phyloP scores from a whole-genome alignment of 2,329 filamentous ascomycete species.

The Colletotrichum lentis region DNA sequence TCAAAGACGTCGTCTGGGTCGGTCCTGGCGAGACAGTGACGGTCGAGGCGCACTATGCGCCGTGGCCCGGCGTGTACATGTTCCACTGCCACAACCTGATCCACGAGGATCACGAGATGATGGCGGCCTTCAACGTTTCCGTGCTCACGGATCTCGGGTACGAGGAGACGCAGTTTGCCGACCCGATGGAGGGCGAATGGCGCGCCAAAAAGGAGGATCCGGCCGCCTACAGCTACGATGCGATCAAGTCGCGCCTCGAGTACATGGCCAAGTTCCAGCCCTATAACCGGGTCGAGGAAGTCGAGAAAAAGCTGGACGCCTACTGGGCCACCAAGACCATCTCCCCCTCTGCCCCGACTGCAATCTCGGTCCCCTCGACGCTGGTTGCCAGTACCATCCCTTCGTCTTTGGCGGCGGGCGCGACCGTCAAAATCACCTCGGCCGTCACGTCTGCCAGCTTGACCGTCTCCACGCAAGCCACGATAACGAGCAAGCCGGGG shows the following conservation, averaged over 20 bases:
- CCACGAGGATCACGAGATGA: slow-evolving; percentile 55
- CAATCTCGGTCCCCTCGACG: not conserved
- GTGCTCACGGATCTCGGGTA: slow-evolving; percentile 49
- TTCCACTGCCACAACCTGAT: slow-evolving; percentile 56
- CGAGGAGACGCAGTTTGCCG: slow-evolving; percentile 48
- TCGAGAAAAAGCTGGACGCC: slow-evolving; percentile 44
- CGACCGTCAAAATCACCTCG: not conserved
- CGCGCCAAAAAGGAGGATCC: slow-evolving; percentile 44
- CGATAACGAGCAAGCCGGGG: slow-evolving; percentile 15
- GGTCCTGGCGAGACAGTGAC: slow-evolving; percentile 56
- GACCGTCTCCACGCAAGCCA: slow-evolving; percentile 14
- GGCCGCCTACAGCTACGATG: slow-evolving; percentile 42
- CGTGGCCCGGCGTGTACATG: slow-evolving; percentile 60
- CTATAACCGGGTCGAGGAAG: slow-evolving; percentile 46
- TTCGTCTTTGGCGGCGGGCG: not conserved
- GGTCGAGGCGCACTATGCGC: slow-evolving; percentile 59
- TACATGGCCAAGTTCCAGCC: slow-evolving; percentile 46
- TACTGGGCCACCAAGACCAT: slow-evolving; percentile 44
- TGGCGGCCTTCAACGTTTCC: slow-evolving; percentile 55
- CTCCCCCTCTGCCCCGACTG: not conserved
- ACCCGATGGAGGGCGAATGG: slow-evolving; percentile 51
- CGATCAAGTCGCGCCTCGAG: slow-evolving; percentile 45
- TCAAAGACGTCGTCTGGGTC: slow-evolving; percentile 64
- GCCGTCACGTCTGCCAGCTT: not conserved
- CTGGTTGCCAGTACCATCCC: not conserved